These are phyloP conservation scores for Groenewaldozyma auringiensis DNA, from an alignment of 1,139 yeast genomes.

Conservation along the genomic window DNA sequence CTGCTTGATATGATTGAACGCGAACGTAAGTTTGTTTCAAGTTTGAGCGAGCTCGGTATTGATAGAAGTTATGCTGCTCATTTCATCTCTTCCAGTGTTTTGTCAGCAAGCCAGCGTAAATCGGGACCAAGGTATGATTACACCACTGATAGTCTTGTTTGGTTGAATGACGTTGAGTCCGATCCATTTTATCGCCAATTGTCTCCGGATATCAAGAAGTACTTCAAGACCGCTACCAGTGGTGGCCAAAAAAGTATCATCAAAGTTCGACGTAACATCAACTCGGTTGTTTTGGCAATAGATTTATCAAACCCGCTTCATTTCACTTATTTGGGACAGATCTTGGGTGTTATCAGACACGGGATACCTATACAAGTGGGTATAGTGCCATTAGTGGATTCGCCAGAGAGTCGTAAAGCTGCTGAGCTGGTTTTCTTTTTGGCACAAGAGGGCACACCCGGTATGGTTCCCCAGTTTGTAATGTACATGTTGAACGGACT, in stretches of 20 bases:
- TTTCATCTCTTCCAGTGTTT: conserved; percentile 15
- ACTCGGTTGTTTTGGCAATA: conserved; percentile 65
- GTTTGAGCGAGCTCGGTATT: conserved; percentile 14
- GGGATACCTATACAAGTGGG: conserved; percentile 79
- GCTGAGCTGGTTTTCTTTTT: conserved; percentile 32
- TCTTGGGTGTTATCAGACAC: conserved; percentile 40
- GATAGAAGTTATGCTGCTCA: conserved; percentile 12
- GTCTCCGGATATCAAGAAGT: conserved; percentile 39
- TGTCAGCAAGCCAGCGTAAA: conserved; percentile 2
- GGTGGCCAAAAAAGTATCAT: conserved; percentile 51
- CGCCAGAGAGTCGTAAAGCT: conserved; percentile 20
- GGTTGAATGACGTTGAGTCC: conserved; percentile 66
- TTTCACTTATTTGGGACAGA: conserved; percentile 40
- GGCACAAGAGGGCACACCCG: not conserved
- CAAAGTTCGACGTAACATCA: conserved; percentile 62
- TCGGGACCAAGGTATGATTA: conserved; percentile 34
- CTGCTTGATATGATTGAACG: conserved; percentile 27
- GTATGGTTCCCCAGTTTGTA: conserved; percentile 4
- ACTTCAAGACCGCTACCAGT: conserved; percentile 26
- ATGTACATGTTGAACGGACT: conserved; percentile 27
- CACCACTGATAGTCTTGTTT: conserved; percentile 46
- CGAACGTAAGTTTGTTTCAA: conserved; percentile 26
- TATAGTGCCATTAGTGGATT: conserved; percentile 49
- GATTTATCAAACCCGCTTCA: conserved; percentile 48
- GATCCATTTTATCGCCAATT: conserved; percentile 50